Evolutionary conservation across 768 basidiomycete species (phyloP), one percentile per base, ranked within the genome.

Genomic region (Calvatia gigantea): DNA sequence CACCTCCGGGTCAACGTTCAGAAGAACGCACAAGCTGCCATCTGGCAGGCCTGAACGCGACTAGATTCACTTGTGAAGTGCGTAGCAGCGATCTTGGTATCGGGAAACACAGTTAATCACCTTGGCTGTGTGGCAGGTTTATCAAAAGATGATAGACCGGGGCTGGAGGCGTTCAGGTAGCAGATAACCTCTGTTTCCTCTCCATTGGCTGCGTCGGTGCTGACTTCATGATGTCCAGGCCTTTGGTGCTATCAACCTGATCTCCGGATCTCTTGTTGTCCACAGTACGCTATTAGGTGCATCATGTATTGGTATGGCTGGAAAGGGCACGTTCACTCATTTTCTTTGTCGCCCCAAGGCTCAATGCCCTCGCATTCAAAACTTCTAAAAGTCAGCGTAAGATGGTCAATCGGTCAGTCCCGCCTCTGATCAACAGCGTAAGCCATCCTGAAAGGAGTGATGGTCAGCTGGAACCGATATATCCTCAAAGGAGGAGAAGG

Each of bases 271-370:
- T 87, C 93, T 8, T 98, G 96, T 66, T 98, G 96, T 67, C 92
- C 95, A 0, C 90, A 94, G 61, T 96, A 97, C 66, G 93, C 96
- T 2, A 98, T 98, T 68, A 91, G 83, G 93, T 56, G 23, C 28
- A 39, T 89, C 62, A 53, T 75, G 67, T 47, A 58, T 47, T 35
- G 55, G 50, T 51, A 27, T 56, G 6, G 25, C 7, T 31, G n/a
- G n/a, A n/a, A n/a, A n/a, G n/a, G n/a, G n/a, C n/a, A n/a, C 9
- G 17, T 41, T 37, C 8, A 4, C 27, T 35, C n/a, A 37, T 35
- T 17, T 23, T 56, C 51, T 50, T 47, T 32, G n/a, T 15, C 11
- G n/a, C 14, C 42, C 48, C 12, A 50, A 91, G 89, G 66, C 76
- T 91, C 49, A 89, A 89, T 65, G 84, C 82, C 2, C 64, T 75